Base-by-base conservation (phyloP, 495 filamentous ascomycete species). In the Tricharina praecox region DNA sequence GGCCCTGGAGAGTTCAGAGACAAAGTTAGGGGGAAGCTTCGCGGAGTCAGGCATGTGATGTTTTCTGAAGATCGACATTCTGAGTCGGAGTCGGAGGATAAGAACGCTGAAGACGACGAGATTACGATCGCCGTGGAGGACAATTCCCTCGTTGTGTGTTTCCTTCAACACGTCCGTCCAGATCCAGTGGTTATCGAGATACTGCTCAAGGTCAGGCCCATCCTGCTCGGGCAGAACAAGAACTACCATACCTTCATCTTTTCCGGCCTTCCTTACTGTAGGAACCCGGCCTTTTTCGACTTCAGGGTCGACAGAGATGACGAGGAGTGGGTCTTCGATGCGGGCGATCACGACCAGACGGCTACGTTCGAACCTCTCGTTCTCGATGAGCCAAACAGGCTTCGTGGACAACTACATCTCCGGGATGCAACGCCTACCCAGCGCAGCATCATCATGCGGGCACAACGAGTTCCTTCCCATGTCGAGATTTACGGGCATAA, bases 191-290 rank as follows among this genome's bases (percentile, higher is more conserved):
- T 59, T 24, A 18, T 51, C 34, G 54, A 59, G 33, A 46, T 58
- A 30, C 37, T 53, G 20, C 23, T 59, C 7, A 52, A 53, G 28
- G 37, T 59, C 10, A 47, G 49, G 13, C 55, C 54, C 10, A 38
- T 50, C 51, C 46, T 50, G 24, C 51, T 35, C 43, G 49, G 16
- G 44, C 43, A 9, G 16, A 13, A 46, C 30, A 58, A 58, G 32
- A n/a, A 50, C 3, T 54, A 58, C 36, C 45, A 38, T 20, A 59
- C 55, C 18, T 59, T 59, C 28, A 48, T 58, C 34, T 57, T 58
- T 28, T 51, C 55, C 38, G 54, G 54, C 13, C 33, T 59, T 23
- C 55, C 55, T 8, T 48, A 34, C 21, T 59, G 54, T 20, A 19
- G 32, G 30, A 58, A 51, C 13, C 50, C 47, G 20, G 54, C 47